Evolutionary conservation across 257 asterid genomes (phyloP), one percentile per base, ranked within the genome.

Genomic region (Fraxinus pennsylvanica): DNA sequence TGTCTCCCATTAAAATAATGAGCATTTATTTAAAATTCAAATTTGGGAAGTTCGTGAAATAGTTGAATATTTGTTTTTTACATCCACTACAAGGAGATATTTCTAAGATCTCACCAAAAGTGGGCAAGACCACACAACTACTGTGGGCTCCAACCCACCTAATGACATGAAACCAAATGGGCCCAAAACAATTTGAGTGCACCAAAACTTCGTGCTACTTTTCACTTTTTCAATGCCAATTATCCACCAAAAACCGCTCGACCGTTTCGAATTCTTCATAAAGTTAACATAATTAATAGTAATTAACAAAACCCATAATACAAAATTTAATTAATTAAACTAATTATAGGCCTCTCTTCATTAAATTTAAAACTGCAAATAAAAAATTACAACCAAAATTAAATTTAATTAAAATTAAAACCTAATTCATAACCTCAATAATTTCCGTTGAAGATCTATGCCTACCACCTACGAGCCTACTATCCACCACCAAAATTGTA

Each of bases 131-230:
- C 88, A 86, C 94, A 82, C 91, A 85, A 85, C 83, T 15, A 74
- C 30, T 54, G 91, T 82, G 91, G 96, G 91, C 86, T 81, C 94
- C 86, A 78, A 61, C 87, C 87, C 87, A 89, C 88, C 90, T 63
- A 81, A 79, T 86, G 81, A 87, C 86, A 85, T 83, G 75, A 78
- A 82, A 79, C 85, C 10, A 32, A 33, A 17, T 68, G 86, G 90
- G 84, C 76, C 83, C 90, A 25, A 47, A 79, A 77, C 79, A 77
- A 43, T 68, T 83, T 43, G 66, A 71, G 36, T 63, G 17, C 68
- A 70, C 69, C 33, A 3, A 63, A 63, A 22, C 69, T 32, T 9
- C 35, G 69, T 63, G 36, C 69, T 63, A 22, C 69, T 27, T 45
- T 19, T 82, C 70, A 9, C 72, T 80, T 41, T 75, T 82, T 77